Evolutionary conservation across 2,329 filamentous ascomycete species (phyloP), one percentile per base, ranked within the genome.

Genomic region (Xenosphaeropsis pyriputrescens): DNA sequence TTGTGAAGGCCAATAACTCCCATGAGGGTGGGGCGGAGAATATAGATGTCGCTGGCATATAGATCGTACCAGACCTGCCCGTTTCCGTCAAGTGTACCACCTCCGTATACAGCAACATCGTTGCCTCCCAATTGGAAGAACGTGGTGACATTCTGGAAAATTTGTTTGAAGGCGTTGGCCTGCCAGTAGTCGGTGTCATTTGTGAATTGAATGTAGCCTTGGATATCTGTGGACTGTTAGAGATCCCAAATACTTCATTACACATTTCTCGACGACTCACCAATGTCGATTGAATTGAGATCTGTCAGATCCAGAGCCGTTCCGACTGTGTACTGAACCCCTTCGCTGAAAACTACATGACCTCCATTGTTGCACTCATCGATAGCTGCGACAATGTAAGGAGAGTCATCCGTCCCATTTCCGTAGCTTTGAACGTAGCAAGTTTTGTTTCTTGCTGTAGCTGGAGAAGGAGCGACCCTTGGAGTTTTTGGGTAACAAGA

Each of bases 141-240:
- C 2, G 72, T 72, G 1, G 72, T 75, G 5, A 70, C 67, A 43
- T 80, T 79, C 47, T 83, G 79, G 57, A 72, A 84, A 5, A 59
- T 61, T 18, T 76, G 74, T 39, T 68, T 67, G 62, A 81, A 82
- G 32, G 67, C 63, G 48, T 80, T 66, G 7, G 63, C 64, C 44
- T 76, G 65, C 79, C 79, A 83, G 56, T 82, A 83, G 45, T 72
- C 66, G 2, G 75, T 76, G 50, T 84, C 73, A 36, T 76, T 68
- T 39, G 68, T 71, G 57, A 83, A 83, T 39, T 68, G 60, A 15
- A 81, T 64, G 16, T 65, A 66, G 16, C 72, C 75, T 48, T 68
- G 65, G 42, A 75, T 68, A 43, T 72, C 70, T 70, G 40, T 16
- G 39, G 6, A 32, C 15, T 14, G 11, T 16, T 29, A 12, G 0